Base-by-base conservation (phyloP, 2,329 filamentous ascomycete genomes). In the Monilinia fructigena region DNA sequence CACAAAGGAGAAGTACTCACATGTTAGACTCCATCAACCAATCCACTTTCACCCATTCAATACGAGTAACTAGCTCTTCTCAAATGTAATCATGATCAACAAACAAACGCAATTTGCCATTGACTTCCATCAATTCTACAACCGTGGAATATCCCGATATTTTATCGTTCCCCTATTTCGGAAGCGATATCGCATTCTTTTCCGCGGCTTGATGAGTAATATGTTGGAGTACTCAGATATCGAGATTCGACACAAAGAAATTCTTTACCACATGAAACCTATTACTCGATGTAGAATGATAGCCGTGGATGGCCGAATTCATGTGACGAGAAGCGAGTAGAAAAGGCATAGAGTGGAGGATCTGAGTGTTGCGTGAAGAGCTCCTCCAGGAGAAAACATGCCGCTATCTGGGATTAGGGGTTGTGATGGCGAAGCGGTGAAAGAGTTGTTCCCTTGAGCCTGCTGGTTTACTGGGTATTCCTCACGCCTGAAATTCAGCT, bases 151-250 rank as follows among this genome's bases (percentile, higher is more conserved):
- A 12, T 38, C 16, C 53, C 62, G 53, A 59, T 59, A 48, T 31
- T 58, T 65, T 52, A 16, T 65, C 62, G 20, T 26, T 18, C 48
- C 26, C 45, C 45, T 38, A 26, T 38, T 26, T 1, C 23, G 47
- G 47, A 23, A 35, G 62, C 52, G 62, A 59, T 58, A 59, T 58
- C 62, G 62, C 28, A 42, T 40, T 40, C 14, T 50, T 11, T 42
- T 11, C 3, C 42, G 45, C 20, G 20, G 20, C 20, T 60, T 35
- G 42, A 48, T 38, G 28, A 1, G 16, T 2, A 11, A 47, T 23
- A 2, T 31, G 42, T 48, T 12, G 28, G 35, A 6, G 11, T 38
- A 0, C 26, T 10, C 28, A 50, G 45, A 38, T 16, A 60, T 48
- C 42, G 18, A 45, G 23, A 31, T 56, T 56, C 16, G 4, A 56